Conservation (phyloP, 2,329 filamentous ascomycete species). For the Trichoderma koningiopsis region DNA sequence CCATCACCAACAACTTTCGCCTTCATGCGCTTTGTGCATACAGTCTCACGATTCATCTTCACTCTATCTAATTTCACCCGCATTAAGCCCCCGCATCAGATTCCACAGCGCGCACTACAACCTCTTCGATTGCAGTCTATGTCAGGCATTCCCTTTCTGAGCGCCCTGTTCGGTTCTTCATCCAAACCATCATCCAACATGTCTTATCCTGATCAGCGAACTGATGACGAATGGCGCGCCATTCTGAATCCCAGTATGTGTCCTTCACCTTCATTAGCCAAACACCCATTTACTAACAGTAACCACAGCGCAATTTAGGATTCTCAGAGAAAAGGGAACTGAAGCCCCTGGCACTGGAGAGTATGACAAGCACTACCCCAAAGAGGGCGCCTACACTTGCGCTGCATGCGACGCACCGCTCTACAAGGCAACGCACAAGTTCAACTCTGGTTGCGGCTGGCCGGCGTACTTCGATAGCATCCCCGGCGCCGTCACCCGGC, state of each 20-base stretch:
- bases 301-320: constrained; percentile 82
- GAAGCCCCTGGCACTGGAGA: constrained; percentile 78
- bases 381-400: constrained; percentile 79
- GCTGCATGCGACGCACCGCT: constrained; percentile 84
- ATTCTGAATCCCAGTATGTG: constrained; percentile 63
- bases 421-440: constrained; percentile 93
- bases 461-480: constrained; percentile 97
- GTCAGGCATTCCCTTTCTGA: constrained; percentile 76
- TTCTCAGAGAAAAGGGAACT: constrained; percentile 90
- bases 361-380: constrained; percentile 83
- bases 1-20: constrained; percentile 15
- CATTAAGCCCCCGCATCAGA: constrained; percentile 36
- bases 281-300: constrained; percentile 21
- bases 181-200: constrained; percentile 53
- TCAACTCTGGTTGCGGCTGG: constrained; percentile 96
- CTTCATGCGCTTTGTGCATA: constrained; percentile 54
- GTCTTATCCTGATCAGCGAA: constrained; percentile 79
- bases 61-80: constrained; percentile 51
- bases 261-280: not conserved
- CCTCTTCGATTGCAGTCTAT: constrained; percentile 56
- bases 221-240: constrained; percentile 84
- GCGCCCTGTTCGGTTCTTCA: constrained; percentile 70
- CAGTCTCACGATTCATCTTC: constrained; percentile 51
- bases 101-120: constrained; percentile 29
- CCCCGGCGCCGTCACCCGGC: constrained; percentile 82